Percentiles rank a stretch among this genome's conserved stretches.
phyloP scores from a whole-genome alignment of 176 grass and related monocot species.

The Sorghum bicolor region Sorghum_bicolor_NCBIv3 NC_012874.2:5713001-5713500 shows the following conservation, averaged over 20 bases:
- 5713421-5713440: background rate
- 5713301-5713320: background rate
- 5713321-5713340: background rate
- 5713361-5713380: background rate
- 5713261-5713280: background rate
- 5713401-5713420: background rate
- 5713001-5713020: background rate
- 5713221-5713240: background rate
- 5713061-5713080: background rate
- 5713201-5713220: background rate
- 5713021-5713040: background rate
- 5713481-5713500: background rate
- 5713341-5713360: background rate
- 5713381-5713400: background rate
- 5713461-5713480: background rate
- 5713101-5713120: background rate
- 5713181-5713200: background rate
- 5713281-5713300: background rate
- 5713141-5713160: background rate
- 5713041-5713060: background rate
- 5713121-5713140: background rate
- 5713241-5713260: background rate
- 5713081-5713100: background rate
- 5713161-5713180: background rate
- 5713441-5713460: background rate